Base-by-base conservation (phyloP, 1,139 yeast species). In the Yamadazyma pseudoaaseri region DNA sequence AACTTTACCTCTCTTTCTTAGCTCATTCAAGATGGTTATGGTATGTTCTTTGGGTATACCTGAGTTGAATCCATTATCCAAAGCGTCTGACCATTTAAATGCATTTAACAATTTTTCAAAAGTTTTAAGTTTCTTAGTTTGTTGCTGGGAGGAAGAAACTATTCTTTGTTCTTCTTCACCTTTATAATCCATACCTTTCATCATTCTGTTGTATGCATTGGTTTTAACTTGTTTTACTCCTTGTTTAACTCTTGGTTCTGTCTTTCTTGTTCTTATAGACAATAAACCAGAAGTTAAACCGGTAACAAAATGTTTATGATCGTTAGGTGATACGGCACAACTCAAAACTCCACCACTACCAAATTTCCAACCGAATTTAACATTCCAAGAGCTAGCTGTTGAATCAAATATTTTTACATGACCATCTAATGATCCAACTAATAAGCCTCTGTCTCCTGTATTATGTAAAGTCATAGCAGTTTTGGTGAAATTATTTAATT, bases 321-420 rank as follows among this genome's bases (percentile, higher is more conserved):
- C 60, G 39, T 54, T 80, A 14, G 97, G 97, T 7, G 96, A 86
- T 8, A 90, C 84, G 6, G 90, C 97, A 55, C 95, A 81, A 49
- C 89, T 73, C 47, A 92, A 68, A 0, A 92, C 96, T 27, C 95
- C 95, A 11, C 94, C 89, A 42, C 65, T 58, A 26, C 96, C 96
- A 53, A 85, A 90, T 59, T 90, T 92, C 97, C 97, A 92, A 27
- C 97, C 97, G 58, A 89, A 92, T 56, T 84, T 86, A 43, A 90
- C 96, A 41, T 84, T 85, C 90, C 95, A 92, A 42, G 76, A 67
- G 30, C 83, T 66, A 16, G 82, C 71, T 23, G 78, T 65, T 22
- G 86, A 78, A 59, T 90, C 97, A 57, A 92, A 86, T 30, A 90
- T 89, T 60, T 92, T 92, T 38, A 92, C 96, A 58, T 92, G 98